A percentile compares a stretch with the other conserved stretches of the same genome.
Evolutionary conservation across 495 filamentous ascomycete species (phyloP).

Genomic region (Diplogelasinospora grovesii): DNA sequence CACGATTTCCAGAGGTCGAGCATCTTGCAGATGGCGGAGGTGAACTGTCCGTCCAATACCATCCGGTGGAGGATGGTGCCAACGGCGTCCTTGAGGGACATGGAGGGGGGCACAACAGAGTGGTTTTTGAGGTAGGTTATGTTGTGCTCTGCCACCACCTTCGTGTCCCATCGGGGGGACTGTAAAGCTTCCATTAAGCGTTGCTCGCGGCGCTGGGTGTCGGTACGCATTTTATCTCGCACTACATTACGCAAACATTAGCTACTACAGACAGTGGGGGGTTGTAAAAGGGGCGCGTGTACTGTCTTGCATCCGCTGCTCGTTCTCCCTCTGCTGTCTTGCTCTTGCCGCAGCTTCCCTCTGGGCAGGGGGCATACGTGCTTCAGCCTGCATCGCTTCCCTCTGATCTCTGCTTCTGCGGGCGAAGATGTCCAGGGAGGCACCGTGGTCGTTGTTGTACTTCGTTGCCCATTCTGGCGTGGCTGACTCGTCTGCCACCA

Average conservation of each 20-base stretch:
- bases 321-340: constrained; percentile 30
- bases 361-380: constrained; percentile 38
- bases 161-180: constrained; percentile 48
- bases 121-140: constrained; percentile 39
- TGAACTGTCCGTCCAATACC: constrained; percentile 44
- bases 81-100: constrained; percentile 33
- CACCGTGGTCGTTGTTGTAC: constrained; percentile 33
- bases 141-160: constrained; percentile 42
- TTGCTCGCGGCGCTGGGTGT: constrained; percentile 36
- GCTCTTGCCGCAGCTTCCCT: constrained; percentile 32
- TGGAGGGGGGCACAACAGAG: constrained; percentile 18
- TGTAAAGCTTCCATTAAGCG: constrained; percentile 49
- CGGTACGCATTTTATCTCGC: constrained; percentile 27
- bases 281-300: no score
- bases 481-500: constrained; percentile 42
- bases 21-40: constrained; percentile 38
- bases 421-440: constrained; percentile 31
- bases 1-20: constrained; percentile 53
- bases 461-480: constrained; percentile 53
- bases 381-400: constrained; percentile 39
- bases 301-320: constrained; percentile 36
- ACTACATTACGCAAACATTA: constrained; percentile 18
- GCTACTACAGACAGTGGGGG: not conserved
- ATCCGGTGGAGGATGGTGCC: constrained; percentile 48
- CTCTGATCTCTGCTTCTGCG: constrained; percentile 31